These are phyloP conservation scores for Russula virescens DNA, from an alignment of 768 basidiomycete species.

Conservation along the genomic window DNA sequence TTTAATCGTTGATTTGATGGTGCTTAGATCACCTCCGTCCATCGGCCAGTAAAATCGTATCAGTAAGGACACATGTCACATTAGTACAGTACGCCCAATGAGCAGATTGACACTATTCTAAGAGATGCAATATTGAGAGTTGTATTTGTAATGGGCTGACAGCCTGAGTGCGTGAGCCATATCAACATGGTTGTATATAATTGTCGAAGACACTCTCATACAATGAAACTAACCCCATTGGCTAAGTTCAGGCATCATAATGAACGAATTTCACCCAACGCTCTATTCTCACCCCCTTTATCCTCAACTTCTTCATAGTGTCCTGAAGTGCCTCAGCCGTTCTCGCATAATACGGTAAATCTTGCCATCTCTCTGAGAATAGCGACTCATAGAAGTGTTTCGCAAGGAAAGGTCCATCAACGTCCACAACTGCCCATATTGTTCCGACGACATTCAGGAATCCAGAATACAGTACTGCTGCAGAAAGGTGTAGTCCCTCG, in stretches of 20 bases:
- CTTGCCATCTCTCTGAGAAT: neutral
- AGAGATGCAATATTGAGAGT: too few species aligned
- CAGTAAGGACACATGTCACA: too few species aligned
- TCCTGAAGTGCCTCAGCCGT: neutral
- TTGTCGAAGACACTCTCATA: too few species aligned
- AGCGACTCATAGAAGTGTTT: neutral
- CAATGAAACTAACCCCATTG: too few species aligned
- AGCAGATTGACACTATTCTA: too few species aligned
- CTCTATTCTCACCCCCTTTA: neutral
- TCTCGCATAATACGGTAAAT: neutral
- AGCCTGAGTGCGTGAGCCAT: too few species aligned
- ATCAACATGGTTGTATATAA: too few species aligned
- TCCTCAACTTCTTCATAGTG: neutral
- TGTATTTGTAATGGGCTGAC: too few species aligned
- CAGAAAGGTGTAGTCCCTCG: constrained; percentile 14
- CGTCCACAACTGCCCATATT: neutral
- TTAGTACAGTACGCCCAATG: too few species aligned
- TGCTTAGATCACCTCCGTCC: too few species aligned
- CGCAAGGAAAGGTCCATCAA: neutral
- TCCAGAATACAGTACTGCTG: constrained; percentile 15
- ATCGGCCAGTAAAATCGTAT: too few species aligned
- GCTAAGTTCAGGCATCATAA: neutral
- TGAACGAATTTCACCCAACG: neutral
- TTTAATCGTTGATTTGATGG: too few species aligned
- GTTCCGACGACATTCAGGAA: neutral